Base-by-base conservation (phyloP, 768 basidiomycete genomes). In the Fomitopsis pulvina region DNA sequence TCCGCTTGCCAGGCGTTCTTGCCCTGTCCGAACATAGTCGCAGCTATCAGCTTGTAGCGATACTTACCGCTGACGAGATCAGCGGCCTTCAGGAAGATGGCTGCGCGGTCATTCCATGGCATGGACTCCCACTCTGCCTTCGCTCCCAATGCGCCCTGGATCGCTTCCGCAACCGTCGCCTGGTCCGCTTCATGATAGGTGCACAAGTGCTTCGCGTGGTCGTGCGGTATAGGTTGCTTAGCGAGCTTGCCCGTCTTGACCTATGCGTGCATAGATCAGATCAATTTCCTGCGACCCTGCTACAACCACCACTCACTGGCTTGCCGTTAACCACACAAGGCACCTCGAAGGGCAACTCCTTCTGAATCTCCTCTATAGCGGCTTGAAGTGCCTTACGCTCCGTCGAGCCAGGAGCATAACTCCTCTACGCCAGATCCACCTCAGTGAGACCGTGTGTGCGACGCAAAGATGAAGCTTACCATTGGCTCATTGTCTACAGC, bases 1-100 rank as follows among this genome's bases (percentile, higher is more conserved):
- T 99, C 96, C 14, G 96, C 96, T 71, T 99, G 96, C 96, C 96
- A 99, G 14, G 78, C 85, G 65, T 97, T 99, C 81, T 99, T 99
- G 37, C 96, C 96, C 71, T 99, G 96, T 14, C 96, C 96, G 41
- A 99, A 76, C 70, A 99, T 96, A 39, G 95, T 98, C 34, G 95
- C 93, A 37, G 96, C 96, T 71, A 97, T 76, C 41, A 99, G 74
- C 70, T 86, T 85, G 73, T 94, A 95, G 56, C 96, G 77, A 66
- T 97, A 96, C 76, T 98, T 99, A 48, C 90, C 91, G 62, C 89
- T 85, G 50, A 92, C 80, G 45, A 99, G 81, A 66, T 99, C 96
- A 21, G 96, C 96, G 4, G 96, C 96, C 68, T 95, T 96, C 57
- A 99, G 76, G 74, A 98, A 99, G 68, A 99, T 95, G 32, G 96